Evolutionary conservation across 2,329 filamentous ascomycete genomes (phyloP), one percentile per base, ranked within the genome.

Genomic region (Coleophoma crateriformis): DNA sequence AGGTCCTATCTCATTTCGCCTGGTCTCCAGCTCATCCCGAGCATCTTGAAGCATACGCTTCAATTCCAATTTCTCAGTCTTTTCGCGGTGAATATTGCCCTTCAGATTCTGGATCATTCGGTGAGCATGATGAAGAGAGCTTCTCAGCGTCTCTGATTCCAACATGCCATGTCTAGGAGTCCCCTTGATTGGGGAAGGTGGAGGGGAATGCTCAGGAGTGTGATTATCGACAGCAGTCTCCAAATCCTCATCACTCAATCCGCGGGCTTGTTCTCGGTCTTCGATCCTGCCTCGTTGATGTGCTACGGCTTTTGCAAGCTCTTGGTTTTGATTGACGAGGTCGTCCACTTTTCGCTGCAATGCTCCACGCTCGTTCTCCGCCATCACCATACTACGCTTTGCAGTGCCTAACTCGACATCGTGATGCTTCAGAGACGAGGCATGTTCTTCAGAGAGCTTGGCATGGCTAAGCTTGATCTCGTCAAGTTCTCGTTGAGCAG

Each of bases 61-160:
- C 48, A 97, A 80, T 69, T 99, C 94, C 27, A 97, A 81, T 75
- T 96, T 99, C 68, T 99, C 94, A 0, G 92, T 96, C 82, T 97
- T 99, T 68, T 99, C 94, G 33, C 94, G 87, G 67, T 99, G 92
- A 43, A 97, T 88, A 61, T 91, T 95, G 67, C 87, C 90, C 69
- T 95, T 90, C 59, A 97, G 81, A 61, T 90, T 95, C 67, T 97
- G 92, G 51, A 99, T 96, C 71, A 95, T 96, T 50, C 92, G 84
- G 67, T 97, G 94, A 37, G 94, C 92, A 66, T 99, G 94, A 58
- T 90, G 86, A 27, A 97, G 78, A 22, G 92, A 96, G 48, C 91
- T 95, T 72, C 94, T 95, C 58, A 99, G 74, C 0, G 94, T 99
- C 71, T 99, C 94, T 0, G 90, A 87, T 68, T 99, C 94, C n/a